Conservation (phyloP, 345 rosid species). For the Murraya paniculata region DNA sequence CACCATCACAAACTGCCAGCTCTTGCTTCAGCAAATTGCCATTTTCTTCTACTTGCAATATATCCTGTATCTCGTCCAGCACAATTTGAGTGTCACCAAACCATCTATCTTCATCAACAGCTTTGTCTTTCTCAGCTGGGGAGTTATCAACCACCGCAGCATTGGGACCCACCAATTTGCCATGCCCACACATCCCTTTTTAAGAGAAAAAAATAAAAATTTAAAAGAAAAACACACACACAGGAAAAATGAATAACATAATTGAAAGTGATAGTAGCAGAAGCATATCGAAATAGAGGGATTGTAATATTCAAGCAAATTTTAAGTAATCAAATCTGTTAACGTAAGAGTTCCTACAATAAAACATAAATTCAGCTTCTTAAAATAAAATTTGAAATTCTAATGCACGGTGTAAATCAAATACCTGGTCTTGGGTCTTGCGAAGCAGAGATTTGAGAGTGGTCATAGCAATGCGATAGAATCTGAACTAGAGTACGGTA, state of each 20-base stretch:
- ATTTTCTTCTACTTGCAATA: conserved; percentile 30
- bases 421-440: conserved; percentile 32
- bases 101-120: conserved; percentile 19
- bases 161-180: conserved; percentile 14
- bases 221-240: not conserved
- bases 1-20: conserved; percentile 16
- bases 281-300: not conserved
- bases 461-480: conserved; percentile 41
- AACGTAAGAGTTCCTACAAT: not conserved
- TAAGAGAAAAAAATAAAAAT: conserved; percentile 11
- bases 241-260: not conserved
- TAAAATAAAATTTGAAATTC: not conserved
- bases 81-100: conserved; percentile 16
- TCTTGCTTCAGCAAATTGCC: conserved; percentile 15
- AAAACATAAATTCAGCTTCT: not conserved
- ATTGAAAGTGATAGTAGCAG: not conserved
- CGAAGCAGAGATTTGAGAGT: conserved; percentile 36
- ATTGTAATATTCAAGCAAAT: not conserved
- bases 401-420: not conserved
- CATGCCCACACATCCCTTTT: conserved; percentile 18
- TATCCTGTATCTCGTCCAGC: conserved; percentile 30
- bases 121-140: conserved; percentile 4
- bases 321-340: not conserved
- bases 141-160: conserved; percentile 11
- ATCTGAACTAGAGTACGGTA: conserved; percentile 43